phyloP scores from a whole-genome alignment of 2,329 filamentous ascomycete species.

The Fusarium virguliforme region DNA sequence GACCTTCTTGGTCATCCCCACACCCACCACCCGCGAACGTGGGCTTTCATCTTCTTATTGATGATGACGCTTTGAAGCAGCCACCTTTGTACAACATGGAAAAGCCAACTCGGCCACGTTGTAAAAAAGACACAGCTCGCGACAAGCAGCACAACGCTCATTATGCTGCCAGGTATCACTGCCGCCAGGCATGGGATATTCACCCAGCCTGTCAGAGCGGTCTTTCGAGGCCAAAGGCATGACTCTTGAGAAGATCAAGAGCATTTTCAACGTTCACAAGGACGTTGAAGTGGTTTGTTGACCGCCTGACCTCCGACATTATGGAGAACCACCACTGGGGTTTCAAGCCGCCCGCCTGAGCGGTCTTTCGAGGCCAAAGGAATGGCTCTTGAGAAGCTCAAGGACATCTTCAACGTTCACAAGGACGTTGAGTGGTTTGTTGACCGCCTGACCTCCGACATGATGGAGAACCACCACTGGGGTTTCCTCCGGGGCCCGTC shows the following conservation, averaged over 20 bases:
- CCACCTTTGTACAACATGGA: too few relatives aligned
- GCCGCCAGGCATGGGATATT: too few relatives aligned
- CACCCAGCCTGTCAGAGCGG: neutral
- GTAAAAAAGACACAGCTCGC: too few relatives aligned
- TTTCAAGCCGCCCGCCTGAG: too few relatives aligned
- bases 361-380: neutral
- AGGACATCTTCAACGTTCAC: constrained; percentile 24
- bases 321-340: neutral
- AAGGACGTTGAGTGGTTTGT: constrained; percentile 23
- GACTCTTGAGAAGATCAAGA: constrained; percentile 3
- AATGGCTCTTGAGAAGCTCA: constrained; percentile 12
- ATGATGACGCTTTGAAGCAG: too few relatives aligned
- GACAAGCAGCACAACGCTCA: too few relatives aligned
- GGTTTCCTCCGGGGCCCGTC: too few relatives aligned
- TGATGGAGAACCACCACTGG: neutral
- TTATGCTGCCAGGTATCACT: too few relatives aligned
- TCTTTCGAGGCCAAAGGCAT: neutral
- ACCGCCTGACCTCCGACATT: constrained; percentile 1
- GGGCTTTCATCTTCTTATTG: too few relatives aligned
- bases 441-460: neutral
- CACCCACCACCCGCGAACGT: too few relatives aligned
- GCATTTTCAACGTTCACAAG: constrained; percentile 24
- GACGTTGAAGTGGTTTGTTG: constrained; percentile 20
- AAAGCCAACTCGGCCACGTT: too few relatives aligned
- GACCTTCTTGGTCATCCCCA: too few relatives aligned